A percentile compares a stretch with the other conserved stretches of the same genome.
Evolutionary conservation across 2,329 filamentous ascomycete genomes (phyloP).

Genomic region (Fusarium avenaceum): DNA sequence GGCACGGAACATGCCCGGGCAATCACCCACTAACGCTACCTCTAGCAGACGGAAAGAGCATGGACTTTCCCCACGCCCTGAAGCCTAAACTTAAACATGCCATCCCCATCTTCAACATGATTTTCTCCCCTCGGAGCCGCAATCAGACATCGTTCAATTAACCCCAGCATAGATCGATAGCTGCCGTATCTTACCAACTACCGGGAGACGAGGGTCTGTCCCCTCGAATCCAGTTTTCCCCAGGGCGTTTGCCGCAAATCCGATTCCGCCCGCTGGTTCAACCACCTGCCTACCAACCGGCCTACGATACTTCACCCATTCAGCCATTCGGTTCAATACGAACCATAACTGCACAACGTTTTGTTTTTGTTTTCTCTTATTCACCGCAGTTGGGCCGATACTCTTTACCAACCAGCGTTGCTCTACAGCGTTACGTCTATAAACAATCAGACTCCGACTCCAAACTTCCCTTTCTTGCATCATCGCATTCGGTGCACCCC

Average conservation of each 20-base stretch:
- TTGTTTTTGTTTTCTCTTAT: not conserved
- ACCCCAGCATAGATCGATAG: slow-evolving; percentile 14
- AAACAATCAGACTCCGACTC: slow-evolving; percentile 1
- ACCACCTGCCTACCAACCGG: not conserved
- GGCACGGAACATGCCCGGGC: slow-evolving; percentile 33
- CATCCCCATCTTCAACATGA: slow-evolving; percentile 33
- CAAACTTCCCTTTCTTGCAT: not conserved
- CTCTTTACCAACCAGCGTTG: not conserved
- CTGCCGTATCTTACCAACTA: slow-evolving; percentile 8
- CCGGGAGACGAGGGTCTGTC: slow-evolving; percentile 31
- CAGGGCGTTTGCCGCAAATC: slow-evolving; percentile 35
- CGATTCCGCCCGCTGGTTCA: slow-evolving; percentile 37
- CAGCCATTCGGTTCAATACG: not conserved
- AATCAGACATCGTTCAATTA: slow-evolving; percentile 27
- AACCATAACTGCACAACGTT: not conserved
- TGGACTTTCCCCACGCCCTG: slow-evolving; percentile 24
- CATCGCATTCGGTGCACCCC: slow-evolving; percentile 25
- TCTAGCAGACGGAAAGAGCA: not conserved
- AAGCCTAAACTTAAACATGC: slow-evolving; percentile 33
- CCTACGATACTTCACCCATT: slow-evolving; percentile 1
- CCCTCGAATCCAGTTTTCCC: slow-evolving; percentile 21
- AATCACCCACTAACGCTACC: not conserved
- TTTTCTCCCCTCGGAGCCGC: slow-evolving; percentile 35
- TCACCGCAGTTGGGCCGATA: not conserved
- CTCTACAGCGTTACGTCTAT: not conserved